Evolutionary conservation across 2,329 filamentous ascomycete species (phyloP), one percentile per base, ranked within the genome.

Genomic region (Mariannaea elegans): DNA sequence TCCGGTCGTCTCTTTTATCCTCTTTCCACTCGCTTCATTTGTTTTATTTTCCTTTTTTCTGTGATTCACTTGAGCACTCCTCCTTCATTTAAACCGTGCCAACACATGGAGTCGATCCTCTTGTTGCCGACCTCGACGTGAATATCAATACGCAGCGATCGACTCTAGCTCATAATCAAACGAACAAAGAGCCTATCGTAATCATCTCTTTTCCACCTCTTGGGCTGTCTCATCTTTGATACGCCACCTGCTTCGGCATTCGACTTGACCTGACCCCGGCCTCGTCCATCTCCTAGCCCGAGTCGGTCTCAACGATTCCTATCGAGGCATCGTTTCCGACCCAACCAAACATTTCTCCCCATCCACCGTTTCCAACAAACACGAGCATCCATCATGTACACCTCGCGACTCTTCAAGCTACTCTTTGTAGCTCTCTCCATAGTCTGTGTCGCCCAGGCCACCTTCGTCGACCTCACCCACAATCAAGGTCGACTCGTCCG

Each of bases 401-500:
- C 79, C 24, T 75, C 74, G 53, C 78, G 78, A 57, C 65, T 82
- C 48, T 59, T 84, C 31, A 76, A 80, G 68, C 71, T 85, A 59
- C 72, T 86, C 56, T 69, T 85, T 62, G 73, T 84, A 65, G 81
- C 80, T 41, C 74, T 86, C 50, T 81, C 81, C 41, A 70, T 83
- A 58, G 62, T 80, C 53, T 77, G 76, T 44, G 74, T 82, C 34
- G 80, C 80, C 42, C 81, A 85, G 66, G 83, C 77, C 50, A 71
- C 73, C 24, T 71, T 69, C 66, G 58, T 73, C 61, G 62, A 76
- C 62, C 32, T 60, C 23, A 29, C 23, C 39, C 62, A 64, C 59
- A 16, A 63, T 18, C 60, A 65, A 21, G 63, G 54, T 51, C 67
- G 61, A 27, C 67, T 69, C 39, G 57, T 60, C 34, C 57, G 63